Percentiles rank a stretch among this genome's conserved stretches.
These are phyloP conservation scores for Urostyla sp. DNA, from an alignment of 73 alveolate species.

Conservation along the genomic window DNA sequence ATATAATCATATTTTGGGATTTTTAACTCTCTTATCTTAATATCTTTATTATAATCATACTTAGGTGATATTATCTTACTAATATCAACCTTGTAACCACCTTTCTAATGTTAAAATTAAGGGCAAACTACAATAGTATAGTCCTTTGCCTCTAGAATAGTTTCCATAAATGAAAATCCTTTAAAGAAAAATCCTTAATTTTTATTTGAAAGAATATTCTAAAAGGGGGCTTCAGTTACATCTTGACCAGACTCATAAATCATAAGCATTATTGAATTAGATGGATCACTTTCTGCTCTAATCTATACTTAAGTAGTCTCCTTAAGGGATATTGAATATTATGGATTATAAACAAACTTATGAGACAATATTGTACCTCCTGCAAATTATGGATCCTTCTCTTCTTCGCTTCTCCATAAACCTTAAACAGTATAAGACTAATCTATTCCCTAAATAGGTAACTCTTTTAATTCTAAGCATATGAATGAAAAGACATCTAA, in stretches of 20 bases:
- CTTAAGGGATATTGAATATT: slow-evolving; percentile 18
- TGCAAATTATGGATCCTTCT: neutral
- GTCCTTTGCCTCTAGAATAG: slow-evolving; percentile 42
- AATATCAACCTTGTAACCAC: slow-evolving; percentile 52
- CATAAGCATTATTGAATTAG: slow-evolving; percentile 53
- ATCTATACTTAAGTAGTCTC: slow-evolving; percentile 47
- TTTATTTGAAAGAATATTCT: slow-evolving; percentile 46
- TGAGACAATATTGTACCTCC: neutral
- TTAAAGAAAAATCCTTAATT: slow-evolving; percentile 58
- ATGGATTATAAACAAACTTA: slow-evolving; percentile 49
- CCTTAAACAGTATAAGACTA: slow-evolving; percentile 11
- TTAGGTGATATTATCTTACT: slow-evolving; percentile 21
- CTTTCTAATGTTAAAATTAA: slow-evolving; percentile 1
- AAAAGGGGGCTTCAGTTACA: slow-evolving; percentile 57
- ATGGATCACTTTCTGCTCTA: slow-evolving; percentile 23
- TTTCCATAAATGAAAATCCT: slow-evolving; percentile 67
- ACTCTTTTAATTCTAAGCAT: slow-evolving; percentile 66
- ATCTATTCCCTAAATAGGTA: slow-evolving; percentile 29
- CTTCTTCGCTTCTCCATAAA: slow-evolving; percentile 16
- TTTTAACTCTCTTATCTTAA: slow-evolving; percentile 20
- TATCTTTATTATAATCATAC: slow-evolving; percentile 23
- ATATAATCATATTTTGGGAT: neutral
- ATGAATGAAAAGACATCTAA: slow-evolving; percentile 66
- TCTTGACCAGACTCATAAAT: slow-evolving; percentile 51
- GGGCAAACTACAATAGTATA: slow-evolving; percentile 58